Percentiles rank a stretch among this genome's conserved stretches.
phyloP scores from a whole-genome alignment of 768 basidiomycete species.

The Phallus indusiatus region DNA sequence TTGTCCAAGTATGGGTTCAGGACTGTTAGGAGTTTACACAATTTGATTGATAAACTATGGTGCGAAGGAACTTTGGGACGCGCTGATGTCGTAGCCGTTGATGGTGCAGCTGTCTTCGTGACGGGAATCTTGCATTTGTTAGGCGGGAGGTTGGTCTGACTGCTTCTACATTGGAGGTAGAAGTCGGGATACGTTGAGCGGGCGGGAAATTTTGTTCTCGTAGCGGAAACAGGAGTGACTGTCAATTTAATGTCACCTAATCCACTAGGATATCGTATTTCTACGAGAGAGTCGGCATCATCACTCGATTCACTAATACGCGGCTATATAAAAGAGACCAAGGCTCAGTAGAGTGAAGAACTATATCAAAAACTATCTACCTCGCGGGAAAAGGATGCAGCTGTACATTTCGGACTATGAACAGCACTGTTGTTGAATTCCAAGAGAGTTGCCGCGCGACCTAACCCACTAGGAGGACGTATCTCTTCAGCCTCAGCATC shows the following conservation, averaged over 20 bases:
- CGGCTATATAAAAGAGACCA: neutral
- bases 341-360: neutral
- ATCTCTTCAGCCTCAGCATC: constrained; percentile 8
- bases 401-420: neutral
- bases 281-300: neutral
- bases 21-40: neutral
- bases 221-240: neutral
- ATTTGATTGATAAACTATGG: neutral
- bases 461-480: constrained; percentile 6
- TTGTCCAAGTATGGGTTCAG: neutral
- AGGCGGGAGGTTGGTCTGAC: neutral
- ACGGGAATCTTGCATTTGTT: neutral
- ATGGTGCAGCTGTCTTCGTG: neutral
- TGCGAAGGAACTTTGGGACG: too few species aligned
- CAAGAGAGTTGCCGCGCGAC: neutral
- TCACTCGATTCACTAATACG: neutral
- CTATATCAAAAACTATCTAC: neutral
- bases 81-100: neutral
- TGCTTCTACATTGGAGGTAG: neutral
- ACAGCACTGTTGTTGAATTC: neutral
- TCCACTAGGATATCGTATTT: constrained; percentile 9
- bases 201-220: neutral
- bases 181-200: constrained; percentile 6
- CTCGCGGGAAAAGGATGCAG: neutral
- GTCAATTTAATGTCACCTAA: constrained; percentile 4